Conservation (phyloP, 805 yeast genomes). For the Wickerhamomyces queroliae region DNA sequence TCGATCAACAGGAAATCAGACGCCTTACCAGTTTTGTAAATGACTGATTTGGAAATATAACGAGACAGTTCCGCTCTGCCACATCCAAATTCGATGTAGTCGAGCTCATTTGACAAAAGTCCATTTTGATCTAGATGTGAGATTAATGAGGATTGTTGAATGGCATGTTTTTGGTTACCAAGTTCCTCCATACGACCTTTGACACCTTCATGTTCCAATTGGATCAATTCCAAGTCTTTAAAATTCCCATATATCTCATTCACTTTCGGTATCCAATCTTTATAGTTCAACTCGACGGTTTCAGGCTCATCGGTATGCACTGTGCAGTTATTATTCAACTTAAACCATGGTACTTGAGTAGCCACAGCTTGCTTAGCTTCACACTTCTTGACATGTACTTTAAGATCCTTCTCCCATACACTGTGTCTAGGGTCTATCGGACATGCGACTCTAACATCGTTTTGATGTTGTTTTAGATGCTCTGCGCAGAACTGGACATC, state of each 20-base stretch:
- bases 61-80: constrained; percentile 84
- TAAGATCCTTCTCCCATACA: constrained; percentile 55
- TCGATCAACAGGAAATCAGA: constrained; percentile 58
- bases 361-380: constrained; percentile 32
- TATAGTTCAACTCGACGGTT: constrained; percentile 15
- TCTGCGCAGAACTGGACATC: constrained; percentile 54
- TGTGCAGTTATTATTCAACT: constrained; percentile 36
- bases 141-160: constrained; percentile 76
- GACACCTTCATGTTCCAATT: constrained; percentile 21
- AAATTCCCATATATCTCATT: constrained; percentile 29
- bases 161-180: constrained; percentile 65
- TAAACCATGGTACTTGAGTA: constrained; percentile 42
- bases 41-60: constrained; percentile 37
- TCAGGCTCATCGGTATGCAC: constrained; percentile 1
- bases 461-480: constrained; percentile 34
- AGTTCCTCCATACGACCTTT: constrained; percentile 28
- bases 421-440: constrained; percentile 74
- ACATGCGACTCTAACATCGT: constrained; percentile 53
- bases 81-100: constrained; percentile 80
- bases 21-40: constrained; percentile 14
- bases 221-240: constrained; percentile 24
- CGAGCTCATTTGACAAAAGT: constrained; percentile 29
- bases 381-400: constrained; percentile 58
- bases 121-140: constrained; percentile 48
- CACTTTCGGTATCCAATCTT: constrained; percentile 28